A percentile compares a stretch with the other conserved stretches of the same genome.
These are phyloP conservation scores for Vitis cinerea DNA, from an alignment of 164 flowering plant species.

Conservation along the genomic window DNA sequence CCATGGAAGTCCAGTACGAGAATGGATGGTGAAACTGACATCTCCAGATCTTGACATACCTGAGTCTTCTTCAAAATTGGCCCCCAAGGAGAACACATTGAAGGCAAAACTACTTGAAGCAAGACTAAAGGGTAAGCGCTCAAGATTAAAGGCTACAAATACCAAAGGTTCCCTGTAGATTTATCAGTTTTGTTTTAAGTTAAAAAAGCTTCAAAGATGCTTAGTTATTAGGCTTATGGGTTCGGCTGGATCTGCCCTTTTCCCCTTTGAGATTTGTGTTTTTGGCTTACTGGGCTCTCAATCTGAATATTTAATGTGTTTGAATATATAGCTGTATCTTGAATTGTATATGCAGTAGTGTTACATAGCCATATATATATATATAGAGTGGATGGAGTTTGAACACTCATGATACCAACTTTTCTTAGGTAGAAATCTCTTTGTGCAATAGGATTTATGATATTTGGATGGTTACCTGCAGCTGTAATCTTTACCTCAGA, in stretches of 20 bases:
- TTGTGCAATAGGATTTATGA: no score
- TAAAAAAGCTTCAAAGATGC: background rate
- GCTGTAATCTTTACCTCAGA: no score
- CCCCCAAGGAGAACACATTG: constrained; percentile 34
- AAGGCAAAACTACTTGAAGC: constrained; percentile 52
- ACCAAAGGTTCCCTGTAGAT: constrained; percentile 19
- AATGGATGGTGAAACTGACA: constrained; percentile 31
- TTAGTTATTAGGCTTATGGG: background rate
- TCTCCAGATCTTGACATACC: constrained; percentile 24
- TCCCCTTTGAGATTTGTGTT: background rate
- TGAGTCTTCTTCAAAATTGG: constrained; percentile 27
- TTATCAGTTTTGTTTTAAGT: background rate
- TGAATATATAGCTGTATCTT: background rate
- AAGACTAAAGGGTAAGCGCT: constrained; percentile 28
- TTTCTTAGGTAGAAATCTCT: no score
- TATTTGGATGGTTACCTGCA: no score
- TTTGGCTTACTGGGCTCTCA: constrained; percentile 12
- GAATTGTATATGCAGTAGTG: constrained; percentile 14
- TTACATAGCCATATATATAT: background rate
- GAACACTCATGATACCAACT: no score
- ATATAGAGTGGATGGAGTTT: no score
- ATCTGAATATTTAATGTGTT: constrained; percentile 1
- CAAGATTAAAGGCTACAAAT: constrained; percentile 30
- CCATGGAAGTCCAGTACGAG: constrained; percentile 39
- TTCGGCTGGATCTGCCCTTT: background rate